phyloP scores from a whole-genome alignment of 768 basidiomycete genomes.

The Russula virescens region DNA sequence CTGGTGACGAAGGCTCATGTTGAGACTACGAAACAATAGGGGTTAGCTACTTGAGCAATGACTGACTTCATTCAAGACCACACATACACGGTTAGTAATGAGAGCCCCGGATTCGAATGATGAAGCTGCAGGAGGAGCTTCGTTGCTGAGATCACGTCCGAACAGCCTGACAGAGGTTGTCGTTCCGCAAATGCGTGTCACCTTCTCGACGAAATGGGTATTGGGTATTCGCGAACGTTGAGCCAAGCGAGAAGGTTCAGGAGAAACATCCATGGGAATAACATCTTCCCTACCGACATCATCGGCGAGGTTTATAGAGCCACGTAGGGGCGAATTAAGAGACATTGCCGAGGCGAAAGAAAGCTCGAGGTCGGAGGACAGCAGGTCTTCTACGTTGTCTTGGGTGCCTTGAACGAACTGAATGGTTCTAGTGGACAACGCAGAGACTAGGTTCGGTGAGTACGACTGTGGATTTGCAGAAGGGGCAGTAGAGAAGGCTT shows the following conservation, averaged over 20 bases:
- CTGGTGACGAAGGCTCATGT: conserved; percentile 39
- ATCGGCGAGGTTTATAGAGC: conserved; percentile 40
- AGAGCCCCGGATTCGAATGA: conserved; percentile 36
- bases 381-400: conserved; percentile 58
- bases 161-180: conserved; percentile 64
- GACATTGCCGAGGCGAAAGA: conserved; percentile 84
- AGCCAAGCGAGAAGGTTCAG: conserved; percentile 40
- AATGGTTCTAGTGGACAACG: conserved; percentile 45
- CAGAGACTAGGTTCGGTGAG: conserved; percentile 38
- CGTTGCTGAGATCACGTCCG: conserved; percentile 69
- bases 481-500: conserved; percentile 43
- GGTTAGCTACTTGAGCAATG: conserved; percentile 20
- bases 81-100: conserved; percentile 40
- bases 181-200: conserved; percentile 55
- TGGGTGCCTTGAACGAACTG: conserved; percentile 36
- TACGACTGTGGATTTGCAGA: conserved; percentile 35
- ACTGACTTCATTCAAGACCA: conserved; percentile 16
- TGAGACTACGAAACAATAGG: conserved; percentile 30
- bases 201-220: conserved; percentile 29
- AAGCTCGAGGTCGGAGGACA: conserved; percentile 71
- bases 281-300: conserved; percentile 41
- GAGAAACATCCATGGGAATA: conserved; percentile 81
- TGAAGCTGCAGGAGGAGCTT: conserved; percentile 31
- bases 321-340: conserved; percentile 60
- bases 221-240: conserved; percentile 29